A percentile compares a stretch with the other conserved stretches of the same genome.
Conservation (phyloP, 495 filamentous ascomycete genomes). For the Xylaria acuta region DNA sequence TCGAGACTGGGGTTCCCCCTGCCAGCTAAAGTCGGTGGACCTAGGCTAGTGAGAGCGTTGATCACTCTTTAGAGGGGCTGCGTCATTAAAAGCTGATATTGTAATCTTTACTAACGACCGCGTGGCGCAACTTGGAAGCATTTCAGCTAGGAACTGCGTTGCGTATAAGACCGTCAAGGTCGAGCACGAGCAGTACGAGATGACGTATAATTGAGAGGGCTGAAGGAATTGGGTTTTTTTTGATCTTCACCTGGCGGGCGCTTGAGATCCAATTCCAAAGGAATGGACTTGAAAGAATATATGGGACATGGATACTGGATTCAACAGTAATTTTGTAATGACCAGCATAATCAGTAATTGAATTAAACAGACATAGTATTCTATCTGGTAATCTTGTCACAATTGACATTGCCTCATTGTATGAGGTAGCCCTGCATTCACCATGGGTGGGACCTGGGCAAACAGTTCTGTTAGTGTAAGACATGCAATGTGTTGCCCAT, state of each 20-base stretch:
- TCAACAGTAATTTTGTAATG: neutral
- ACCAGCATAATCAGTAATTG: neutral
- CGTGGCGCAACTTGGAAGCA: constrained; percentile 8
- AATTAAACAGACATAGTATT: neutral
- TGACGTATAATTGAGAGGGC: neutral
- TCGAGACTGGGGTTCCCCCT: constrained; percentile 42
- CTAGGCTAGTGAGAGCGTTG: constrained; percentile 25
- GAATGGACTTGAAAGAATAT: neutral
- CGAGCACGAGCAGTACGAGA: neutral
- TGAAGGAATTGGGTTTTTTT: neutral
- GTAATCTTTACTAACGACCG: constrained; percentile 3
- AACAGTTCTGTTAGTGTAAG: neutral
- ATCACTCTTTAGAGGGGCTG: constrained; percentile 27
- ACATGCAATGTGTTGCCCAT: neutral
- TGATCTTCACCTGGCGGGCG: neutral
- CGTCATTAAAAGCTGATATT: constrained; percentile 23
- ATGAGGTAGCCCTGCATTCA: neutral
- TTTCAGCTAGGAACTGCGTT: neutral
- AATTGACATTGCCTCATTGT: neutral
- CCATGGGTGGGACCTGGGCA: neutral
- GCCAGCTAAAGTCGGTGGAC: constrained; percentile 22
- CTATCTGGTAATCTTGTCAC: neutral
- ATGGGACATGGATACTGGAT: neutral
- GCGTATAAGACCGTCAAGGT: neutral
- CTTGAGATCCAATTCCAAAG: neutral